These are phyloP conservation scores for Botryotinia convoluta DNA, from an alignment of 2,329 filamentous ascomycete species.

Conservation along the genomic window DNA sequence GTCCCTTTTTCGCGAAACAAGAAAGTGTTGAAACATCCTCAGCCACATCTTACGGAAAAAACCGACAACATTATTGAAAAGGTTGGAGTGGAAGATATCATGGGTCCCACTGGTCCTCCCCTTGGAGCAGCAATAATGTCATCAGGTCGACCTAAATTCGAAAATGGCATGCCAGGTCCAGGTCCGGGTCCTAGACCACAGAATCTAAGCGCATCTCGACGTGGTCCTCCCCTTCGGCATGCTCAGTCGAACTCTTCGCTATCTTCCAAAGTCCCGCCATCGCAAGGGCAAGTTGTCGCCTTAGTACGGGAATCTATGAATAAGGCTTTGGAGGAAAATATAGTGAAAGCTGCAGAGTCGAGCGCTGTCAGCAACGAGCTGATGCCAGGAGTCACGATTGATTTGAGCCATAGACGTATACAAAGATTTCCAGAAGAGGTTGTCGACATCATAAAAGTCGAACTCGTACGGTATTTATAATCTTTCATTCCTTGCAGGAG, in stretches of 20 bases:
- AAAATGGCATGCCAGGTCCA: conserved; percentile 40
- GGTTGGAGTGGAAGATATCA: conserved; percentile 19
- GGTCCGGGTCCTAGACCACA: conserved; percentile 40
- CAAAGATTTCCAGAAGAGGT: conserved; percentile 44
- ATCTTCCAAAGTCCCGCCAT: conserved; percentile 51
- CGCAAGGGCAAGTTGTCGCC: conserved; percentile 61
- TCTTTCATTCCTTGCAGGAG: conserved; percentile 20
- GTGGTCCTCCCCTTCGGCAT: conserved; percentile 43
- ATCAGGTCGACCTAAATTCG: conserved; percentile 42
- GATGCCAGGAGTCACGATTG: conserved; percentile 69
- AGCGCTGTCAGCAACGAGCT: conserved; percentile 58
- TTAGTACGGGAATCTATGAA: conserved; percentile 67
- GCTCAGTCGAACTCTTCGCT: conserved; percentile 45
- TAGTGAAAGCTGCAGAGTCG: conserved; percentile 59
- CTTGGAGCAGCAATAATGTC: conserved; percentile 40
- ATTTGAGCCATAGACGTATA: conserved; percentile 74
- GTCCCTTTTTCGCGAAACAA: conserved; percentile 21
- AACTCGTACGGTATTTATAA: conserved; percentile 37
- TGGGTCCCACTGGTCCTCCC: conserved; percentile 35
- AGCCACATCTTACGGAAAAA: conserved; percentile 11
- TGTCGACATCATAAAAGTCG: conserved; percentile 40
- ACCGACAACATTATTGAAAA: conserved; percentile 13
- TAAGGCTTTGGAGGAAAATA: conserved; percentile 63
- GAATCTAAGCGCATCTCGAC: conserved; percentile 39
- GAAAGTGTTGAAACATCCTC: conserved; percentile 18